phyloP scores from a whole-genome alignment of 2,329 filamentous ascomycete genomes.

The Lachnellula hyalina region DNA sequence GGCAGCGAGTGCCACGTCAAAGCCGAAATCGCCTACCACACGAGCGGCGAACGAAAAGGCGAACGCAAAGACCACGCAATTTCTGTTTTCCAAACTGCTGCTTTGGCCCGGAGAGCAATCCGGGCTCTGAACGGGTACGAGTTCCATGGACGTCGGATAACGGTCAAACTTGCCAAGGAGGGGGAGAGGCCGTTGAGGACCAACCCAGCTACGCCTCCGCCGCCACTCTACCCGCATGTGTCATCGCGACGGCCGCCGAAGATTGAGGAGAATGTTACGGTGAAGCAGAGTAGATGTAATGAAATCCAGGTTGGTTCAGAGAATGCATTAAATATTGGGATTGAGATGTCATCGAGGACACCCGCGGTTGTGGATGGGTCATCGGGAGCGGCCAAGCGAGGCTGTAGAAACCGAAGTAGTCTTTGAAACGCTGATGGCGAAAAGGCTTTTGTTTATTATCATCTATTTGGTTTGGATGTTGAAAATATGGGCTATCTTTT shows the following conservation, averaged over 20 bases:
- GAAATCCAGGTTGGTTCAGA: not conserved
- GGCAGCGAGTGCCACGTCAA: conserved; percentile 1
- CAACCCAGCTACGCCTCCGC: not conserved
- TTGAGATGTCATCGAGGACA: not conserved
- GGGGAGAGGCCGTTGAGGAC: not conserved
- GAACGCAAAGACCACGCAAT: conserved; percentile 19
- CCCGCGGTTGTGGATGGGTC: not conserved
- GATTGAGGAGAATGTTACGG: not conserved
- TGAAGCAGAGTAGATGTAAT: not conserved
- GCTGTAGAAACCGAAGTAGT: not conserved
- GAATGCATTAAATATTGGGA: not conserved
- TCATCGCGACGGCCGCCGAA: too few species aligned
- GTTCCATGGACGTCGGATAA: not conserved
- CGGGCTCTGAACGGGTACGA: not conserved
- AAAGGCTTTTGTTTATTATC: too few species aligned
- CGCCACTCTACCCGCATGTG: not conserved
- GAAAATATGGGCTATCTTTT: too few species aligned
- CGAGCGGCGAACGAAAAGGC: conserved; percentile 9
- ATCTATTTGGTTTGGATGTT: too few species aligned
- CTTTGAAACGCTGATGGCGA: not conserved
- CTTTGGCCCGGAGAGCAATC: not conserved
- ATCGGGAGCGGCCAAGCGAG: not conserved
- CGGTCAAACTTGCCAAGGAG: not conserved
- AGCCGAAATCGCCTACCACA: conserved; percentile 9
- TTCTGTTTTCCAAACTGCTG: conserved; percentile 7